phyloP scores from a whole-genome alignment of 176 grass and related monocot species.

The Elymus sibiricus region DNA sequence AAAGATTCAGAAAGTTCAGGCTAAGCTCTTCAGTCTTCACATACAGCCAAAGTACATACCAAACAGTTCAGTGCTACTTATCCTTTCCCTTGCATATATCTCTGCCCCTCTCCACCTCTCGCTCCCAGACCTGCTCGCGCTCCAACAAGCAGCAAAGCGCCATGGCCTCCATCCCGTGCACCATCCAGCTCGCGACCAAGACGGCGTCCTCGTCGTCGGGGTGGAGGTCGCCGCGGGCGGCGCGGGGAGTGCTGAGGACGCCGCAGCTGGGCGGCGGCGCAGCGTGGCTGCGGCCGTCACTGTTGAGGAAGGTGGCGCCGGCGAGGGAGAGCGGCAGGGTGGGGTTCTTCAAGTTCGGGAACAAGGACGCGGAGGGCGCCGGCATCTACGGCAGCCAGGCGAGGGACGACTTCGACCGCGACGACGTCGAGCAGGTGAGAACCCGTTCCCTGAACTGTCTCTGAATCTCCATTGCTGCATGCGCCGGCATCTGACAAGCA shows the following conservation, averaged over 20 bases:
- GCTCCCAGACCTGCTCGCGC: neutral
- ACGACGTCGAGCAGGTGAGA: constrained; percentile 92
- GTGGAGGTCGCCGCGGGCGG: constrained; percentile 18
- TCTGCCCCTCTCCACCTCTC: constrained; percentile 36
- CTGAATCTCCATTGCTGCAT: neutral
- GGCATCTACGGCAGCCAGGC: constrained; percentile 85
- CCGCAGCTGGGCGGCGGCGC: constrained; percentile 28
- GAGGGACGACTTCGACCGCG: constrained; percentile 90
- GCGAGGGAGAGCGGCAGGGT: constrained; percentile 42
- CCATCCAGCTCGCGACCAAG: constrained; percentile 40
- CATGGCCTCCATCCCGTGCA: constrained; percentile 72
- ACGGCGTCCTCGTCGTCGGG: constrained; percentile 11
- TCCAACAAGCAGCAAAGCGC: constrained; percentile 8
- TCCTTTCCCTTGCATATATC: constrained; percentile 12
- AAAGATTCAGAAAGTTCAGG: constrained; percentile 25
- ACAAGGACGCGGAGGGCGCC: constrained; percentile 70
- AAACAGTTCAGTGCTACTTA: constrained; percentile 20
- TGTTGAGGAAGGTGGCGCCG: constrained; percentile 40
- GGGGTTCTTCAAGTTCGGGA: constrained; percentile 86
- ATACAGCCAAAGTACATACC: too few species aligned
- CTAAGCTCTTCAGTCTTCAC: too few species aligned
- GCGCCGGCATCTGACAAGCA: neutral
- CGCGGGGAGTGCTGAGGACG: constrained; percentile 25
- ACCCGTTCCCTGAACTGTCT: neutral
- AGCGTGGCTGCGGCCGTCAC: constrained; percentile 22